These are phyloP conservation scores for Immersiella caudata DNA, from an alignment of 495 filamentous ascomycete species.

Conservation along the genomic window DNA sequence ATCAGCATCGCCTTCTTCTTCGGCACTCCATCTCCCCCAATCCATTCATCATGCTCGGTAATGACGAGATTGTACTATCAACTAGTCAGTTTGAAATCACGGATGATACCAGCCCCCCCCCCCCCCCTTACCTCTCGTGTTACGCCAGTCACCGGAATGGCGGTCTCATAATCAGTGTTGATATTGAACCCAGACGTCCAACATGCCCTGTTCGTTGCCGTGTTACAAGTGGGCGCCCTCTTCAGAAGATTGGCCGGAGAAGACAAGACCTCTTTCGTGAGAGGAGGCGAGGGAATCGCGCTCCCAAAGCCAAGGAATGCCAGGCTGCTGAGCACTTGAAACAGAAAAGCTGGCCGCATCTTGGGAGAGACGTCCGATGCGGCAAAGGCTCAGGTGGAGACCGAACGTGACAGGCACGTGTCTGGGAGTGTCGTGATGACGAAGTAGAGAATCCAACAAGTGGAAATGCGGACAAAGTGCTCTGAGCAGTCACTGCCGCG, in stretches of 20 bases:
- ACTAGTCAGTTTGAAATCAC: neutral
- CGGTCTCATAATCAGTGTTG: conserved; percentile 15
- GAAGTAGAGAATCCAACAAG: too few relatives aligned
- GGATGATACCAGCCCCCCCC: too few relatives aligned
- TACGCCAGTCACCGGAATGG: conserved; percentile 10
- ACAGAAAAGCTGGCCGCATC: neutral
- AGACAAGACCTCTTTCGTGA: neutral
- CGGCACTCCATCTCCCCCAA: conserved; percentile 12
- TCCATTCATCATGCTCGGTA: conserved; percentile 20
- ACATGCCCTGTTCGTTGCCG: conserved; percentile 18
- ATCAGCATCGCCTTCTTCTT: conserved; percentile 21
- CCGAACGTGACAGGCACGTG: too few relatives aligned
- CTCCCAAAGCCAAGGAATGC: neutral
- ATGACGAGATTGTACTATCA: conserved; percentile 14
- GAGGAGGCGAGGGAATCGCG: neutral
- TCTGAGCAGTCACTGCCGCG: too few relatives aligned
- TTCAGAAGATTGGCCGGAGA: neutral
- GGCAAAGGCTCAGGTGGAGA: too few relatives aligned
- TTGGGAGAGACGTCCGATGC: neutral
- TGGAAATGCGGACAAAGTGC: too few relatives aligned
- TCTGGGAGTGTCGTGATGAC: too few relatives aligned
- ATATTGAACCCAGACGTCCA: conserved; percentile 17
- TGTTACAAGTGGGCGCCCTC: conserved; percentile 18
- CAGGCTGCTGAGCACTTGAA: neutral
- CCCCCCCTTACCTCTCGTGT: conserved; percentile 1